Conservation (phyloP, 306 rosid species). For the Lagenaria siceraria region DNA sequence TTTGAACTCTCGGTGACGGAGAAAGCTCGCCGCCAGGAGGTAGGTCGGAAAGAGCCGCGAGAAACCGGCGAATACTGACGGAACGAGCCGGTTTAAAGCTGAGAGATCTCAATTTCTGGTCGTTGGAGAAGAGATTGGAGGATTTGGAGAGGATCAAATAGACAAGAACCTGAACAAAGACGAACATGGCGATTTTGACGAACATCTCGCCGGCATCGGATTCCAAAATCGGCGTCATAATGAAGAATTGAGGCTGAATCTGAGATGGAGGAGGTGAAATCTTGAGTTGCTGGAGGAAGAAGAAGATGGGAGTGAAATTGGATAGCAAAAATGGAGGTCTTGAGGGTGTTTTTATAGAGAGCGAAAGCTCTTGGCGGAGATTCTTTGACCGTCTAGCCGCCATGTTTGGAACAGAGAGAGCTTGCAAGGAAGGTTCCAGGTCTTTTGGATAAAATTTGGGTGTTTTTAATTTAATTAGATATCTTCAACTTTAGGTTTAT, state of each 20-base stretch:
- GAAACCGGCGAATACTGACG: conserved; percentile 45
- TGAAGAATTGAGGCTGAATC: background rate
- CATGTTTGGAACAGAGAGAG: background rate
- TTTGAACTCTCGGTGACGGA: conserved; percentile 26
- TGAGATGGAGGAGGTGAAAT: background rate
- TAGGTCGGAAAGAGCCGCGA: conserved; percentile 52
- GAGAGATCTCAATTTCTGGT: conserved; percentile 20
- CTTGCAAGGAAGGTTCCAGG: background rate
- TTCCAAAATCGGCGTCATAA: conserved; percentile 22
- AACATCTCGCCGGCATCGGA: conserved; percentile 31
- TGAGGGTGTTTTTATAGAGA: background rate
- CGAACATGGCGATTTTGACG: conserved; percentile 48
- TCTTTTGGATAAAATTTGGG: background rate
- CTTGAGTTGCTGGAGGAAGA: background rate
- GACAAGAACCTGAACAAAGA: conserved; percentile 55
- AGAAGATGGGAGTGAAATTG: background rate
- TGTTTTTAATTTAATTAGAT: too few relatives aligned
- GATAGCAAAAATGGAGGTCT: background rate
- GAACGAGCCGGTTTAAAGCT: conserved; percentile 69
- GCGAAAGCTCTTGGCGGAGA: background rate
- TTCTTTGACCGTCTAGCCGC: conserved; percentile 1
- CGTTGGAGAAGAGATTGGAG: conserved; percentile 58
- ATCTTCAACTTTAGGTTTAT: too few relatives aligned
- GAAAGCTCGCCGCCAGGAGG: conserved; percentile 54
- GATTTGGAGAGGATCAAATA: conserved; percentile 74